Evolutionary conservation across 2,329 filamentous ascomycete genomes (phyloP).

Genomic region (Fusarium kyushuense): DNA sequence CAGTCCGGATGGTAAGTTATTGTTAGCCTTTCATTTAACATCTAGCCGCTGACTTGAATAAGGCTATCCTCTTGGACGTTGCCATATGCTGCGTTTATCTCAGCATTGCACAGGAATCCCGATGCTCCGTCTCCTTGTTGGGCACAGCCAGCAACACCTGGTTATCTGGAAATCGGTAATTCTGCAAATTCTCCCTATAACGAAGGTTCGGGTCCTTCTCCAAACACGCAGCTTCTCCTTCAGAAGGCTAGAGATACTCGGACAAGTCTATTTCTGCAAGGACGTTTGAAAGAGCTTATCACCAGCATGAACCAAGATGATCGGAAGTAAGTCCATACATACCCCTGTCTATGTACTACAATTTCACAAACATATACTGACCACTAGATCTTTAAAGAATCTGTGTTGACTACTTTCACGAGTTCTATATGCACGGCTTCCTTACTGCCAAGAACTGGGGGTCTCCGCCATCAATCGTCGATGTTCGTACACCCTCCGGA

Average conservation of each 20-base stretch:
- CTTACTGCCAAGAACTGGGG: conserved; percentile 9
- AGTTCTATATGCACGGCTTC: conserved; percentile 28
- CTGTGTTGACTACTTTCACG: conserved; percentile 29
- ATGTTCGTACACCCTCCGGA: neutral
- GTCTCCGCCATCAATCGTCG: neutral
- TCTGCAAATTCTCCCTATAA: neutral
- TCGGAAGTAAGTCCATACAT: conserved; percentile 1
- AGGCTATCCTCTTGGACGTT: conserved; percentile 24
- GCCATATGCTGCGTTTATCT: conserved; percentile 23
- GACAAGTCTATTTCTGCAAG: conserved; percentile 26
- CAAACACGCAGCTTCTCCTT: conserved; percentile 22
- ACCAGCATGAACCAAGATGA: conserved; percentile 13
- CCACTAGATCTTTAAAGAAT: fast-evolving
- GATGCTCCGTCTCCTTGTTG: conserved; percentile 19
- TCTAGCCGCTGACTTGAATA: fast-evolving
- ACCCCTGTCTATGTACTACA: too few species aligned
- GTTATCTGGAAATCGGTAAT: conserved; percentile 18
- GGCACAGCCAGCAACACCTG: neutral
- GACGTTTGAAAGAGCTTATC: conserved; percentile 7
- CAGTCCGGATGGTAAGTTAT: neutral
- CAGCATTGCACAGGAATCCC: neutral
- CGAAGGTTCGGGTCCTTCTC: conserved; percentile 4
- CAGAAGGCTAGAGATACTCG: neutral
- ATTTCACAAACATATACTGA: neutral
- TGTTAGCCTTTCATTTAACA: fast-evolving